Evolutionary conservation across 2,329 filamentous ascomycete genomes (phyloP), one percentile per base, ranked within the genome.

Genomic region (Colletotrichum sojae): DNA sequence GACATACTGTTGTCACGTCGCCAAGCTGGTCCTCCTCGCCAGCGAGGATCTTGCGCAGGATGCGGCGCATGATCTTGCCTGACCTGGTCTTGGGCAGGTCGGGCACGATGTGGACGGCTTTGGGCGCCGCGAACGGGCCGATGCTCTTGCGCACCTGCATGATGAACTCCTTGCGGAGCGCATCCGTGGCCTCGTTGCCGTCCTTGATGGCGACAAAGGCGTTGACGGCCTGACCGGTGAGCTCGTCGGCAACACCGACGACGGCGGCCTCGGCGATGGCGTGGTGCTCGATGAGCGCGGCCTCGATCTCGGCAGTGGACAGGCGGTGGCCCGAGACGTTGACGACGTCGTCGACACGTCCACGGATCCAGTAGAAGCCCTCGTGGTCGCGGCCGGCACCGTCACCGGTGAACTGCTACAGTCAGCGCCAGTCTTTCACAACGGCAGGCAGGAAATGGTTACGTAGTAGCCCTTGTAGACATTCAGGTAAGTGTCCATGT

Each of bases 301-400:
- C 96, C 83, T 99, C 96, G 73, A 99, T 99, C 82, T 99, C 96
- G 43, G 96, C 95, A 10, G 96, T 99, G 16, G 95, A 98, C 71
- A 99, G 88, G 80, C 96, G 92, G 83, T 99, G 96, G 31, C 96
- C 96, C 75, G 93, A 96, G 71, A 99, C 96, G 82, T 99, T 99
- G 81, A 99, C 95, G 51, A 99, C 96, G 77, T 99, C 96, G 78
- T 99, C 96, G 61, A 99, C 96, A 81, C 96, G 94, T 73, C 96
- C 96, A 71, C 96, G 94, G 80, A 99, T 99, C 96, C 96, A 99
- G 90, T 98, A 99, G 87, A 98, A 99, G 66, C 96, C 96, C 77
- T 99, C 96, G 82, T 97, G 93, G 80, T 99, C 96, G 78, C 96
- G 93, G 69, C 93, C 96, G 64, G 96, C 96, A 78, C 96, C 96